Evolutionary conservation across 2,329 filamentous ascomycete species (phyloP), one percentile per base, ranked within the genome.

Genomic region (Sporothrix schenckii): DNA sequence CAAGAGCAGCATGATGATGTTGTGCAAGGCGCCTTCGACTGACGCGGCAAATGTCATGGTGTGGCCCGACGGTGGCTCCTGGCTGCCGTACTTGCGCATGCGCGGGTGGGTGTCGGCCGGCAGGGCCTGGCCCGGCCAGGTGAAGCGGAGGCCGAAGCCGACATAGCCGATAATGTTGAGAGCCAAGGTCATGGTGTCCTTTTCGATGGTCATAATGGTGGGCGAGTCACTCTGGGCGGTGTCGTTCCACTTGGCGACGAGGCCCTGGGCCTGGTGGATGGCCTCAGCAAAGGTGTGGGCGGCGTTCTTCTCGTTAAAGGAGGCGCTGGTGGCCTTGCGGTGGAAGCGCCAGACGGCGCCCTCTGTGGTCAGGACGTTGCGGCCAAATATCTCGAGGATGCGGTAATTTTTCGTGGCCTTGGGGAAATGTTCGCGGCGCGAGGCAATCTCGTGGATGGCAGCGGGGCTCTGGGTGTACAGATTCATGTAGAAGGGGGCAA

Each of bases 271-370:
- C 80, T 94, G 91, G 70, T 83, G 80, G 69, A 90, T 80, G 24
- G 85, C 84, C 78, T 91, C 88, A 53, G 79, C 79, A 79, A 88
- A 91, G 7, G 90, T 88, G 47, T 89, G 77, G 27, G 83, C 82
- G 70, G 92, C 89, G 78, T 92, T 94, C 80, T 86, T 88, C 80
- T 94, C 92, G 70, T 90, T 92, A 79, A 94, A 94, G 4, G 87
- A 87, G 0, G 91, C 88, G 39, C 89, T 87, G 0, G 88, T 90
- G 56, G 89, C 85, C 79, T 91, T 92, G 72, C 91, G 86, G 77
- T 94, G 91, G 79, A 87, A 84, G 44, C 88, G 88, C 92, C 91
- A 94, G 39, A 85, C 79, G 0, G 82, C 77, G 1, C 91, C 91
- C 78, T 94, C 91, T 2, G 89, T 88, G 0, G 87, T 88, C 27